These are phyloP conservation scores for Diplodia seriata DNA, from an alignment of 2,329 filamentous ascomycete species.

Conservation along the genomic window DNA sequence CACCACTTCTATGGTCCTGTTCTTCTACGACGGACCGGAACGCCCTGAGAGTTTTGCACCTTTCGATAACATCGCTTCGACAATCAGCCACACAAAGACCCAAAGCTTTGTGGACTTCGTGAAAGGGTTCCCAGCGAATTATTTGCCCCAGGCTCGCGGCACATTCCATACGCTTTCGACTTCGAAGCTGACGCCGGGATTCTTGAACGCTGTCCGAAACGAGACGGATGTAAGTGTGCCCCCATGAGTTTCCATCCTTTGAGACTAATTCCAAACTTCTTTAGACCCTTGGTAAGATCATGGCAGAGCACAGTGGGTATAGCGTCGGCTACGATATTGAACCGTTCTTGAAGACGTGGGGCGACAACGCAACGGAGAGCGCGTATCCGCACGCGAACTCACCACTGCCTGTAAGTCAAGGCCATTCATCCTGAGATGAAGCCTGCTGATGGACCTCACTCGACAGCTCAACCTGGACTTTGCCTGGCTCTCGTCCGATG, in stretches of 20 bases:
- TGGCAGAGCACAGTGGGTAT: neutral
- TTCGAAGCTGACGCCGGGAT: neutral
- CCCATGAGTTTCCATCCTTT: neutral
- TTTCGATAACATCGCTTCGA: neutral
- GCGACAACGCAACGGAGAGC: slow-evolving; percentile 1
- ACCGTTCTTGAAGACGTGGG: slow-evolving; percentile 4
- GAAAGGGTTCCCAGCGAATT: slow-evolving; percentile 3
- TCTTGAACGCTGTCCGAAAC: neutral
- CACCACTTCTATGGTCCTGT: neutral
- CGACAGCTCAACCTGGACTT: slow-evolving; percentile 17
- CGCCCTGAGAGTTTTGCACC: neutral
- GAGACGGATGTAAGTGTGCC: slow-evolving; percentile 1
- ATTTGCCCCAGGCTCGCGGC: neutral
- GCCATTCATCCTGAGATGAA: neutral
- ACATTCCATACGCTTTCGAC: slow-evolving; percentile 20
- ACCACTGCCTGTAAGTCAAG: neutral
- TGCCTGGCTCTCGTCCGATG: slow-evolving; percentile 5
- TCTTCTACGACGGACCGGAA: slow-evolving; percentile 8
- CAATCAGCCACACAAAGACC: neutral
- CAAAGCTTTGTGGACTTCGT: slow-evolving; percentile 3
- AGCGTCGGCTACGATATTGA: slow-evolving; percentile 18
- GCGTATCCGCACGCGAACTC: slow-evolving; percentile 12
- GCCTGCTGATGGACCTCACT: neutral
- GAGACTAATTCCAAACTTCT: neutral
- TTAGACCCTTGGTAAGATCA: neutral